Base-by-base conservation (phyloP, 2,329 filamentous ascomycete genomes). In the Epichloe scottii region DNA sequence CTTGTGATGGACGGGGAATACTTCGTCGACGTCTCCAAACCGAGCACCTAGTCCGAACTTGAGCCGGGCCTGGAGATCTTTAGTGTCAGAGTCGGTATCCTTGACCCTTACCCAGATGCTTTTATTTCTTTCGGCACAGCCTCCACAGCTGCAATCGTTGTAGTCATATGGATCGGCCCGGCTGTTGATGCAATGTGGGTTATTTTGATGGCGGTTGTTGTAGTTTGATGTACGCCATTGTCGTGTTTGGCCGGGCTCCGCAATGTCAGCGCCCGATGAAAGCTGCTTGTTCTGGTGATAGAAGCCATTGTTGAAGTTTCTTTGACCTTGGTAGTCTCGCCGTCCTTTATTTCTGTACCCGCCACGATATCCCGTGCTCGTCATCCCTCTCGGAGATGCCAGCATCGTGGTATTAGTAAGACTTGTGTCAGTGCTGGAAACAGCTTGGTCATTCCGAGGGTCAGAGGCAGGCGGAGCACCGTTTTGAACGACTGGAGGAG, bases 1-100 rank as follows among this genome's bases (percentile, higher is more conserved):
- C 14, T 46, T 41, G 30, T 47, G 45, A 6, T 17, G 5, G 7
- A 51, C 26, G 2, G 52, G 53, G 21, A 53, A 58, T 11, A 65
- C 61, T 0, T 60, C 62, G 5, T 67, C 64, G 5, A 68, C 62
- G 1, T 48, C 35, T 2, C 66, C 66, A 46, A 63, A 68, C 5
- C 57, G 52, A 17, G 35, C 53, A 11, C 55, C 46, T 5, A 68
- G 40, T 8, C 61, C 66, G 49, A 48, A 55, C n/a, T 61, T 66
- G 47, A 68, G 51, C n/a, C 62, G 59, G 5, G 57, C 46, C 37
- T 60, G 57, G 15, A 63, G 34, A 0, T 68, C 65, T 21, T 53
- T 35, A 2, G 23, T 33, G 10, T 54, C 43, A 5, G 26, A 17
- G 2, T 54, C 45, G 6, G 6, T 26, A 39, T 59, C 49, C 5